phyloP scores from a whole-genome alignment of 169 alveolate species.

The Cryptosporidium baileyi region DNA sequence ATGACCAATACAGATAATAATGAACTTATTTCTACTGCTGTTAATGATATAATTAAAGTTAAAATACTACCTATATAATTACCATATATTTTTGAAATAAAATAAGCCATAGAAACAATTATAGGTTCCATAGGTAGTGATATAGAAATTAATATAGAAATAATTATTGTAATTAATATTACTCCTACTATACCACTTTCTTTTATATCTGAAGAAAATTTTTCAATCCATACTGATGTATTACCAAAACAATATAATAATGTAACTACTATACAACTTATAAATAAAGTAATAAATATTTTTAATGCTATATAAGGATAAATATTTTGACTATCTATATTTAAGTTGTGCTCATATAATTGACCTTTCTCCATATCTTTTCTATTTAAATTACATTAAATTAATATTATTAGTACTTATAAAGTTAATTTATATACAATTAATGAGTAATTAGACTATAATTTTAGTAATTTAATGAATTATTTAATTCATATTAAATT shows the following conservation, averaged over 20 bases:
- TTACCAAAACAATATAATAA: not conserved
- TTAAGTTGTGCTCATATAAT: not conserved
- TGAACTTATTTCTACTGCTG: slow-evolving; percentile 16
- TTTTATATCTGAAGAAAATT: not conserved
- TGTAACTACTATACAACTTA: not conserved
- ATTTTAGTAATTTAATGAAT: no score
- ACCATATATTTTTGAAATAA: slow-evolving; percentile 5
- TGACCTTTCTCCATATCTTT: not conserved
- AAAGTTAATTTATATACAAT: no score
- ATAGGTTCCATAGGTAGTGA: slow-evolving; percentile 50
- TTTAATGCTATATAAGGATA: slow-evolving; percentile 29
- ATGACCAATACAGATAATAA: not conserved
- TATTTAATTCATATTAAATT: not conserved
- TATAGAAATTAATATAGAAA: slow-evolving; percentile 18
- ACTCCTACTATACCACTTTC: slow-evolving; percentile 10
- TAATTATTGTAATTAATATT: not conserved
- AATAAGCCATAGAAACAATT: slow-evolving; percentile 29
- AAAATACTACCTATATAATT: not conserved
- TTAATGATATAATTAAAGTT: not conserved
- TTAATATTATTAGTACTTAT: no score
- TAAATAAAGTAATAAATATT: not conserved
- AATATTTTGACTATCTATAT: not conserved
- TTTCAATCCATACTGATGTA: not conserved
- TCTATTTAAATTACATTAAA: no score
- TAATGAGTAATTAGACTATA: no score